Conservation (phyloP, 345 rosid genomes). For the Rhodomyrtus tomentosa region DNA sequence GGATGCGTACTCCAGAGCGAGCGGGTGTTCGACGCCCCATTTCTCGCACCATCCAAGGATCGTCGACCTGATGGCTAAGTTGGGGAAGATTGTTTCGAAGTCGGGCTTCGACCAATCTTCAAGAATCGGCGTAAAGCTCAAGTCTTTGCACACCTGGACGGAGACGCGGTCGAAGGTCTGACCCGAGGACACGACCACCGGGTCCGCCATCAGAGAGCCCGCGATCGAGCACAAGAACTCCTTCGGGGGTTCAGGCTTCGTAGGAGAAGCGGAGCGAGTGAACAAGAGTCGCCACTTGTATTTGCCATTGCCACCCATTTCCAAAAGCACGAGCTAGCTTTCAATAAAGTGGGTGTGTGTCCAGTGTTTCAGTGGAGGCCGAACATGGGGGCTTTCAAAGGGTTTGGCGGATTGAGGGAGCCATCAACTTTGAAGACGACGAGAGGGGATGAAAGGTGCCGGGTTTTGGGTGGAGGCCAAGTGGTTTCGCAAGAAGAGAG, state of each 20-base stretch:
- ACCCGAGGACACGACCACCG: conserved; percentile 77
- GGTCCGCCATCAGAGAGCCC: conserved; percentile 60
- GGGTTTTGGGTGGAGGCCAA: not conserved
- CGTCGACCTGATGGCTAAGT: conserved; percentile 50
- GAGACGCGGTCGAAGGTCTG: conserved; percentile 68
- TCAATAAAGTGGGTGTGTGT: not conserved
- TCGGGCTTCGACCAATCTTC: conserved; percentile 40
- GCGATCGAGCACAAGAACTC: conserved; percentile 74
- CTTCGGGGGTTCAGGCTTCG: conserved; percentile 27
- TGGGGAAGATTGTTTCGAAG: conserved; percentile 56
- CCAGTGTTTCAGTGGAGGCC: not conserved
- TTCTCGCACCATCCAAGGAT: conserved; percentile 52
- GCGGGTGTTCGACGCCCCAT: conserved; percentile 20
- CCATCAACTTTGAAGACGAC: not conserved
- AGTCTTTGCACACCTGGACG: conserved; percentile 50
- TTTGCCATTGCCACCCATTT: conserved; percentile 5
- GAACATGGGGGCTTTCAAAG: not conserved
- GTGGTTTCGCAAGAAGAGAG: not conserved
- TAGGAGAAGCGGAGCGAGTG: conserved; percentile 16
- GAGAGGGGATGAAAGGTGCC: not conserved
- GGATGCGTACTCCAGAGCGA: conserved; percentile 32
- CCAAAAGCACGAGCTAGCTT: not conserved
- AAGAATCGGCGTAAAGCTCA: conserved; percentile 37
- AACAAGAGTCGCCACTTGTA: conserved; percentile 59
- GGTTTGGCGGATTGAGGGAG: not conserved